phyloP scores from a whole-genome alignment of 192 early-diverging fungal genomes.

The Coemansia sp. region DNA sequence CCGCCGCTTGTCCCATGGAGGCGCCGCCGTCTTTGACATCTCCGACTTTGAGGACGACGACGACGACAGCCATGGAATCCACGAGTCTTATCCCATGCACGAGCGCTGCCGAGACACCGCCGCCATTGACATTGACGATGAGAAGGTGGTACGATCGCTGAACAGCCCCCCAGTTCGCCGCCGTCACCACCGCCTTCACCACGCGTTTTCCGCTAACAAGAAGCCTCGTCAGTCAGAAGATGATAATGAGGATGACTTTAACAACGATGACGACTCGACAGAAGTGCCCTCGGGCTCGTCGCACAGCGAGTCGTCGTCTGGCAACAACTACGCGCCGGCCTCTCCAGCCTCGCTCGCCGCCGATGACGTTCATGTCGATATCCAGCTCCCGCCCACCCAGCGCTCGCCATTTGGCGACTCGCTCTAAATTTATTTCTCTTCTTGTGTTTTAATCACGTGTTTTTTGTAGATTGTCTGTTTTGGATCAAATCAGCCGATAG shows the following conservation, averaged over 20 bases:
- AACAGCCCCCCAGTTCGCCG: constrained; percentile 6
- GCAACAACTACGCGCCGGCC: constrained; percentile 25
- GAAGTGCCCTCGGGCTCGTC: constrained; percentile 40
- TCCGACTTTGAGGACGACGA: constrained; percentile 42
- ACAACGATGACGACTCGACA: constrained; percentile 30
- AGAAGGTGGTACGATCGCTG: constrained; percentile 22
- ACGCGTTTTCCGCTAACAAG: constrained; percentile 1
- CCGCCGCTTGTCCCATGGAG: constrained; percentile 18
- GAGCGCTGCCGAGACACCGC: constrained; percentile 29
- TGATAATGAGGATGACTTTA: constrained; percentile 4
- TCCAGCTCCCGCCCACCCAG: constrained; percentile 34
- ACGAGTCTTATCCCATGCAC: constrained; percentile 48
- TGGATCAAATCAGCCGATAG: constrained; percentile 2
- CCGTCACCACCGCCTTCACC: constrained; percentile 15
- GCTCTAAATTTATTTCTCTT: neutral
- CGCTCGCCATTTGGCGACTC: neutral
- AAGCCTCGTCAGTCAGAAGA: neutral
- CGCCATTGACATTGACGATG: constrained; percentile 9
- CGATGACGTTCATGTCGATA: constrained; percentile 42
- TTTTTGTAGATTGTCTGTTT: neutral
- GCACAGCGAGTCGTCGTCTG: constrained; percentile 31
- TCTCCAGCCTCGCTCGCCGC: constrained; percentile 20
- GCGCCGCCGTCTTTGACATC: constrained; percentile 31
- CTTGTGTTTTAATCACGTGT: neutral
- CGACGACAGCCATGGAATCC: constrained; percentile 4